Conservation (phyloP, 371 early-diverging fungal genomes). For the Ordospora colligata region DNA sequence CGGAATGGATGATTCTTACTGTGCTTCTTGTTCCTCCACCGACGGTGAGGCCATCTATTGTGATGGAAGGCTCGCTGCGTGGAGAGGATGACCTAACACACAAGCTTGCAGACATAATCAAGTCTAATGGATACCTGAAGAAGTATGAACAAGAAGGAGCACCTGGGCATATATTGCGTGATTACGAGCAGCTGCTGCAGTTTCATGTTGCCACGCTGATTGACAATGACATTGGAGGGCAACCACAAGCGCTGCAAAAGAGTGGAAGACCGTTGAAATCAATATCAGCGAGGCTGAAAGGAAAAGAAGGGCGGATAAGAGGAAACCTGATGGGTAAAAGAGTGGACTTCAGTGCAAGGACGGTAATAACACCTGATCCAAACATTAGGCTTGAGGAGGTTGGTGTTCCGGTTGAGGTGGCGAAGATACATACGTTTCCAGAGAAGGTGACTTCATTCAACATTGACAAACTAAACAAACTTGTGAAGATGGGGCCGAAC, state of each 20-base stretch:
- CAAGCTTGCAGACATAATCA: slow-evolving; percentile 81
- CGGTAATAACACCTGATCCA: slow-evolving; percentile 98
- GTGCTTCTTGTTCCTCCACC: slow-evolving; percentile 92
- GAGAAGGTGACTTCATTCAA: slow-evolving; percentile 96
- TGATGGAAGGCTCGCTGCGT: slow-evolving; percentile 78
- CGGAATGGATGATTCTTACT: slow-evolving; percentile 93
- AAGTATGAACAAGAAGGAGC: slow-evolving; percentile 85
- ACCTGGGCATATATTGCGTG: slow-evolving; percentile 80
- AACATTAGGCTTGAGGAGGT: slow-evolving; percentile 91
- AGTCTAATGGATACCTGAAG: slow-evolving; percentile 79
- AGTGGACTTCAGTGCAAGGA: slow-evolving; percentile 97
- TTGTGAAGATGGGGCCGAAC: slow-evolving; percentile 85
- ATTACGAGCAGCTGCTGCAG: slow-evolving; percentile 84
- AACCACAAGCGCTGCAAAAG: slow-evolving; percentile 87
- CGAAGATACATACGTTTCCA: slow-evolving; percentile 90
- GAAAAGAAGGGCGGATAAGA: slow-evolving; percentile 96
- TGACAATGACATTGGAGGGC: slow-evolving; percentile 93
- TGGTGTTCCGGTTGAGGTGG: slow-evolving; percentile 93
- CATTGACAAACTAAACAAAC: slow-evolving; percentile 72
- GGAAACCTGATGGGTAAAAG: slow-evolving; percentile 99
- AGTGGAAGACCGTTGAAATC: slow-evolving; percentile 88
- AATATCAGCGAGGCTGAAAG: slow-evolving; percentile 90
- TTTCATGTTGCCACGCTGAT: slow-evolving; percentile 95
- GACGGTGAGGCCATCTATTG: slow-evolving; percentile 91
- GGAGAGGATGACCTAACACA: slow-evolving; percentile 95